Percentiles rank a stretch among this genome's conserved stretches.
Evolutionary conservation across 2,329 filamentous ascomycete species (phyloP).

Genomic region (Elsinoe australis): DNA sequence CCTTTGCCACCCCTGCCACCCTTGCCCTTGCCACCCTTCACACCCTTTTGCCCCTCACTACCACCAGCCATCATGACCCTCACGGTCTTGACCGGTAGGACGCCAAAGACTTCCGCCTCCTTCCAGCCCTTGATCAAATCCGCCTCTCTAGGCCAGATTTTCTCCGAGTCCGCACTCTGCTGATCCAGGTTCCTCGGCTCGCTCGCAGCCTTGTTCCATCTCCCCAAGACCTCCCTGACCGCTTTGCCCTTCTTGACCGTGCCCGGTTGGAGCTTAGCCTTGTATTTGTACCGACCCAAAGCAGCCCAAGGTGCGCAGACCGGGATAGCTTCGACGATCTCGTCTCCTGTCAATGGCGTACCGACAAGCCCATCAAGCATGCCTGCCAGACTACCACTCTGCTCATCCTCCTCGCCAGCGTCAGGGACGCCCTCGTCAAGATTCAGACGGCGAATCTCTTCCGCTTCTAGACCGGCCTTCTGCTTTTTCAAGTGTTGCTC

Average conservation of each 20-base stretch:
- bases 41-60: slow-evolving; percentile 36
- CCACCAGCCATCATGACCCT: slow-evolving; percentile 67
- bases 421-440: slow-evolving; percentile 48
- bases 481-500: slow-evolving; percentile 74
- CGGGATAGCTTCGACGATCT: slow-evolving; percentile 60
- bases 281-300: slow-evolving; percentile 72
- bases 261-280: slow-evolving; percentile 88
- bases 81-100: slow-evolving; percentile 71
- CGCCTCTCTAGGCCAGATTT: slow-evolving; percentile 78
- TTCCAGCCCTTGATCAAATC: slow-evolving; percentile 76
- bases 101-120: slow-evolving; percentile 72
- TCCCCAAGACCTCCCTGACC: slow-evolving; percentile 77
- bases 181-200: slow-evolving; percentile 39
- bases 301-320: slow-evolving; percentile 58
- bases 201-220: slow-evolving; percentile 63
- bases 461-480: slow-evolving; percentile 66
- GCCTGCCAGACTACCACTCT: slow-evolving; percentile 18
- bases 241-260: slow-evolving; percentile 89
- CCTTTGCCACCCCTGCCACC: slow-evolving; percentile 27
- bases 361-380: slow-evolving; percentile 66
- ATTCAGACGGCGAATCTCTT: slow-evolving; percentile 56
- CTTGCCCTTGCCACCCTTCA: slow-evolving; percentile 30
- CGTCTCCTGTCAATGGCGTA: slow-evolving; percentile 70
- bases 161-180: slow-evolving; percentile 52
- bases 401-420: slow-evolving; percentile 30